phyloP scores from a whole-genome alignment of 2,329 filamentous ascomycete species.

The Colletotrichum sp. region DNA sequence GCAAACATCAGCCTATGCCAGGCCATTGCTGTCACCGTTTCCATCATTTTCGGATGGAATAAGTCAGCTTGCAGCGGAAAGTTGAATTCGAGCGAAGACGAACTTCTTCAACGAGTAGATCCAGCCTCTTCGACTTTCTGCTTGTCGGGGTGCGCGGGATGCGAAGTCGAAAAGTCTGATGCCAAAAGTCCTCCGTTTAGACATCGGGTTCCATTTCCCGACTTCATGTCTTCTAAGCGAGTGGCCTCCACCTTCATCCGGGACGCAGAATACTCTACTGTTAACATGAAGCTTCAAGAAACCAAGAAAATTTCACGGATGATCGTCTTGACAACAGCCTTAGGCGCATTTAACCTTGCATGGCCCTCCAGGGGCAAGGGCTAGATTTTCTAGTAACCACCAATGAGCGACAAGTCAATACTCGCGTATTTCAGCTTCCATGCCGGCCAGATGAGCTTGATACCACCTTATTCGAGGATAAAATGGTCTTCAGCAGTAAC shows the following conservation, averaged over 20 bases:
- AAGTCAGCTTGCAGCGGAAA: not conserved
- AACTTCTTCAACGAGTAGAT: not conserved
- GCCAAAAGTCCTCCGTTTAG: not conserved
- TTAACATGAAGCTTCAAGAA: not conserved
- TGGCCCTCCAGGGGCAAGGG: not conserved
- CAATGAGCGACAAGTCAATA: not conserved
- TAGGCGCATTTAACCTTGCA: not conserved
- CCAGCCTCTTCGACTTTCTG: not conserved
- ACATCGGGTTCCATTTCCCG: not conserved
- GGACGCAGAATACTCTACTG: not conserved
- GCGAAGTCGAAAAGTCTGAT: not conserved
- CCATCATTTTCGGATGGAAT: not conserved
- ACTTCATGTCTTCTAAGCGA: not conserved
- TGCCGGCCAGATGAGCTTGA: not conserved
- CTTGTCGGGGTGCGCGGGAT: not conserved
- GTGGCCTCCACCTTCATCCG: not conserved
- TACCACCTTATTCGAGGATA: not conserved
- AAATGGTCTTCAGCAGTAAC: not conserved
- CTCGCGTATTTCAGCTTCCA: not conserved
- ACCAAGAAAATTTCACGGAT: not conserved
- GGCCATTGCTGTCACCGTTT: not conserved
- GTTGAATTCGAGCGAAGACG: not conserved
- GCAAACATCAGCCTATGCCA: not conserved
- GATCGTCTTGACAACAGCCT: not conserved
- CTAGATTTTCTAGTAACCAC: not conserved